Evolutionary conservation across 768 basidiomycete genomes (phyloP).

Genomic region (Boletus vinaceobasis): DNA sequence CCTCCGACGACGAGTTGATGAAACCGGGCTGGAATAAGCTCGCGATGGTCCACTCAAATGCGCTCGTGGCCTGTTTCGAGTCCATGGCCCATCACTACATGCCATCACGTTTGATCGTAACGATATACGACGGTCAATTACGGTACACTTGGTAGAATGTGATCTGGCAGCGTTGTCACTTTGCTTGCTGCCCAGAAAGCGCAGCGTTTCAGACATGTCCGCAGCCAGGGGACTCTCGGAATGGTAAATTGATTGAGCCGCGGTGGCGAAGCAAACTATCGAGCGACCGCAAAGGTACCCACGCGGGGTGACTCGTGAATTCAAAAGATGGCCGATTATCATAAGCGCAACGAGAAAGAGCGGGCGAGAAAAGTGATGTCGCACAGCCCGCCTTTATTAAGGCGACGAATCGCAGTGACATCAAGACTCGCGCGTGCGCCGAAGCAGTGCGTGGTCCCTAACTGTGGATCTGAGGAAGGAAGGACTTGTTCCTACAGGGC

Average conservation of each 20-base stretch:
- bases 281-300: too few species aligned
- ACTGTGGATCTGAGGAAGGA: neutral
- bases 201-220: neutral
- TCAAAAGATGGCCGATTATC: slow-evolving; percentile 2
- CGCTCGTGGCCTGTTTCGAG: neutral
- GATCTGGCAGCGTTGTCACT: neutral
- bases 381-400: slow-evolving; percentile 21
- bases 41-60: neutral
- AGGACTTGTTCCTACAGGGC: neutral
- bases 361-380: neutral
- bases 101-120: slow-evolving; percentile 17
- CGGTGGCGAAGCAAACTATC: neutral
- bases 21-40: neutral
- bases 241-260: neutral
- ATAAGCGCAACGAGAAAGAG: neutral
- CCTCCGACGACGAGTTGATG: neutral
- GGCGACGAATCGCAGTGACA: neutral
- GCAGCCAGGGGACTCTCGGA: slow-evolving; percentile 1
- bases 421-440: slow-evolving; percentile 1
- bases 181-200: neutral
- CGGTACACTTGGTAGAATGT: neutral
- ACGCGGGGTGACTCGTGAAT: too few species aligned
- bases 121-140: slow-evolving; percentile 1
- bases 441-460: slow-evolving; percentile 8
- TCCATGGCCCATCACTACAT: slow-evolving; percentile 1